Percentiles rank a stretch among this genome's conserved stretches.
phyloP scores from a whole-genome alignment of 2,329 filamentous ascomycete genomes.

The Cladosporium austrohemisphaericum region DNA sequence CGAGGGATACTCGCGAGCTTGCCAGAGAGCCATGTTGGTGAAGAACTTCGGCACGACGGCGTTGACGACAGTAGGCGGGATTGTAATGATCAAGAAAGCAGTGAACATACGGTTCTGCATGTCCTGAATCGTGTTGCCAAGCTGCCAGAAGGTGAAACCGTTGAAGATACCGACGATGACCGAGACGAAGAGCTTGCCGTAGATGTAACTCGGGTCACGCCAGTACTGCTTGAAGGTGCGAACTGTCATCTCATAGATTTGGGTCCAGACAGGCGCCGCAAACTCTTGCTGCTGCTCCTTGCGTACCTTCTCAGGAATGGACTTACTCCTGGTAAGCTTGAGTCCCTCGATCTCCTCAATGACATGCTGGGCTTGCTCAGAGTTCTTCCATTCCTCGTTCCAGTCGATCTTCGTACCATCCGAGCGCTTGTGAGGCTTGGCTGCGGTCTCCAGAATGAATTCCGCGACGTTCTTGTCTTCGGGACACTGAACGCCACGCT shows the following conservation, averaged over 20 bases:
- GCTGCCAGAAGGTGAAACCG: constrained; percentile 72
- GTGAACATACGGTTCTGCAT: constrained; percentile 79
- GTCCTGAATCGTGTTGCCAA: constrained; percentile 61
- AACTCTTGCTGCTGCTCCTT: constrained; percentile 47
- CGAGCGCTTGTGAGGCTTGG: constrained; percentile 50
- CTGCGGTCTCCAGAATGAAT: constrained; percentile 63
- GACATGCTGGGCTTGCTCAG: constrained; percentile 56
- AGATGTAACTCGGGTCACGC: constrained; percentile 72
- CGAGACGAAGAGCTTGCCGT: constrained; percentile 69
- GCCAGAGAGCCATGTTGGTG: constrained; percentile 67
- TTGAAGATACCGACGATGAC: constrained; percentile 73
- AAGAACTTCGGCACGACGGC: constrained; percentile 74
- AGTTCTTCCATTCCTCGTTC: constrained; percentile 71
- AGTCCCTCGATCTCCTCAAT: constrained; percentile 64
- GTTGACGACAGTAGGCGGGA: constrained; percentile 70
- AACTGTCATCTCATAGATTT: constrained; percentile 64
- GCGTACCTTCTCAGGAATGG: constrained; percentile 33
- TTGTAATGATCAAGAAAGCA: constrained; percentile 53
- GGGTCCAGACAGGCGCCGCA: constrained; percentile 60
- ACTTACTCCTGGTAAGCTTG: constrained; percentile 53
- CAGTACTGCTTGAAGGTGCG: constrained; percentile 70
- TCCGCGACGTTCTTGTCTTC: constrained; percentile 64
- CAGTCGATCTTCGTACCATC: constrained; percentile 62
- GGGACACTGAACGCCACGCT: constrained; percentile 63
- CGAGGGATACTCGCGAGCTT: constrained; percentile 67